Conservation (phyloP, 140 eudicot genomes). For the Stevia rebaudiana region DNA sequence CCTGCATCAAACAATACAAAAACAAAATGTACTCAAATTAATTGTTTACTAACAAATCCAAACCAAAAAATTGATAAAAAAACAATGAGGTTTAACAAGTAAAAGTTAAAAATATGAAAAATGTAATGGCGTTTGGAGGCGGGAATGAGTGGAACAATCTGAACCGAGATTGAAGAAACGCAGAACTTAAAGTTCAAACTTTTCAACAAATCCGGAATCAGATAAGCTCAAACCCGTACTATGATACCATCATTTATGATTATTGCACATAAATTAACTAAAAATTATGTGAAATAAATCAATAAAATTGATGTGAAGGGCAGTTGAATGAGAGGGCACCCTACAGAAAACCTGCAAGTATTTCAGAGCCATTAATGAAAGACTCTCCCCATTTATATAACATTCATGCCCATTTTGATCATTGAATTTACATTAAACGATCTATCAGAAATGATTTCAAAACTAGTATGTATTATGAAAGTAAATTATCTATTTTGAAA, state of each 20-base stretch:
- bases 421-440: not conserved
- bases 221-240: slow-evolving; percentile 36
- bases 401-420: slow-evolving; percentile 23
- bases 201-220: slow-evolving; percentile 1
- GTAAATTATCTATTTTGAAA: not conserved
- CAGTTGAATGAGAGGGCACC: slow-evolving; percentile 30
- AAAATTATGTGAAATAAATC: slow-evolving; percentile 18
- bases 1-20: slow-evolving; percentile 31
- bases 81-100: not conserved
- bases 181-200: slow-evolving; percentile 4
- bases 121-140: slow-evolving; percentile 40
- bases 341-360: slow-evolving; percentile 40
- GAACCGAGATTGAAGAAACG: not conserved
- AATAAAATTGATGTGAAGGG: slow-evolving; percentile 28
- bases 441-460: not conserved
- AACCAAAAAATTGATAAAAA: not conserved
- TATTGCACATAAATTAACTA: not conserved
- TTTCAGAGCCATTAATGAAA: slow-evolving; percentile 30
- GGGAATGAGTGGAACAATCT: slow-evolving; percentile 20
- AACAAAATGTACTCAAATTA: not conserved
- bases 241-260: slow-evolving; percentile 32
- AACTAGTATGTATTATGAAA: not conserved
- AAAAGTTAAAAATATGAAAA: not conserved
- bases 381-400: slow-evolving; percentile 22
- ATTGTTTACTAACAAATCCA: not conserved